Conservation (phyloP, 257 asterid genomes). For the Solanum virginianum region DNA sequence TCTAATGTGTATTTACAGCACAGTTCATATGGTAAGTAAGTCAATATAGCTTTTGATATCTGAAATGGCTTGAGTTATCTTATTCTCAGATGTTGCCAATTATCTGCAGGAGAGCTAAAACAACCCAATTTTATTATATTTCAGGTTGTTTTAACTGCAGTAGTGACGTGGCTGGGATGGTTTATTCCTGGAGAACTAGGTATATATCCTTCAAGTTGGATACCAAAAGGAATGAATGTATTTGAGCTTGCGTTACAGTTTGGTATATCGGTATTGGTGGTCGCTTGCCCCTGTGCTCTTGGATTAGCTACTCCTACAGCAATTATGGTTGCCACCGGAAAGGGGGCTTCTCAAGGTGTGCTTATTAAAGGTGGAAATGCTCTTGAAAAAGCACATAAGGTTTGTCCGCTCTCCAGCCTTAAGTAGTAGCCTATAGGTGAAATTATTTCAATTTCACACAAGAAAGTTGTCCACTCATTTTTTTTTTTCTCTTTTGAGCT, state of each 20-base stretch:
- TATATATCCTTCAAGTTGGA: constrained; percentile 68
- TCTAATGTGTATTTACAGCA: no score
- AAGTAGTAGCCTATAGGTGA: background rate
- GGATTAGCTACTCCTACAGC: constrained; percentile 99
- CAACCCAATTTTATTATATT: background rate
- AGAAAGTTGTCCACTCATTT: background rate
- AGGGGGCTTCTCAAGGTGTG: constrained; percentile 95
- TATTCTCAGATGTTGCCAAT: background rate
- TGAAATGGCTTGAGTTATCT: background rate
- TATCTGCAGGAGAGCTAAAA: background rate
- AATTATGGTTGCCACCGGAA: constrained; percentile 97
- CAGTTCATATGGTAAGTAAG: background rate
- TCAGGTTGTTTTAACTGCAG: constrained; percentile 76
- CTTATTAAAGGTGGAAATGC: constrained; percentile 95
- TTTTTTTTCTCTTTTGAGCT: background rate
- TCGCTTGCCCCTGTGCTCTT: constrained; percentile 97
- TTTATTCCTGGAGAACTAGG: constrained; percentile 60
- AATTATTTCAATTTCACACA: background rate
- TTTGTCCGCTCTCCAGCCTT: background rate
- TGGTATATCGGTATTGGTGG: constrained; percentile 85
- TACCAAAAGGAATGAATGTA: constrained; percentile 73
- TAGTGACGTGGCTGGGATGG: constrained; percentile 84
- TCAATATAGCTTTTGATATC: background rate
- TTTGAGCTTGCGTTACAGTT: constrained; percentile 94
- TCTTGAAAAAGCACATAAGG: constrained; percentile 94